These are phyloP conservation scores for Auricularia sp. DNA, from an alignment of 768 basidiomycete species.

Conservation along the genomic window DNA sequence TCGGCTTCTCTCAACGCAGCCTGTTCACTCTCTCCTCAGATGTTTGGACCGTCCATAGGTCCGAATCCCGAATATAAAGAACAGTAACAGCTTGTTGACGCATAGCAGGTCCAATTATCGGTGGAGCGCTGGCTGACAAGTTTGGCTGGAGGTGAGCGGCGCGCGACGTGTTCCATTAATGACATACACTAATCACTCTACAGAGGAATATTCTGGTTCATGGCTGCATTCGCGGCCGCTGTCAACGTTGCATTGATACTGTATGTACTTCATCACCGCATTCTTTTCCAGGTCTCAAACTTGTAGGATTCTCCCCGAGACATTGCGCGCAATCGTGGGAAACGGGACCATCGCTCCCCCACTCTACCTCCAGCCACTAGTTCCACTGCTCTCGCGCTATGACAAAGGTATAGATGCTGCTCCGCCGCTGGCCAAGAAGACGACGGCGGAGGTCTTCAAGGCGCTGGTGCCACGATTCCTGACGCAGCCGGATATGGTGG, in stretches of 20 bases:
- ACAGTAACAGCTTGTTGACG: not conserved
- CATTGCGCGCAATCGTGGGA: constrained; percentile 29
- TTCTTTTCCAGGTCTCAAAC: not conserved
- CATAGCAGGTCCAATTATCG: constrained; percentile 40
- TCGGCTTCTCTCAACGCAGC: not conserved
- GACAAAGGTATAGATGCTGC: not conserved
- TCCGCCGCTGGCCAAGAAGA: not conserved
- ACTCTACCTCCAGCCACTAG: constrained; percentile 19
- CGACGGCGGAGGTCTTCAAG: not conserved
- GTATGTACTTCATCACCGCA: constrained; percentile 22
- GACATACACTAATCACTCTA: constrained; percentile 3
- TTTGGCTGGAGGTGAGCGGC: constrained; percentile 52
- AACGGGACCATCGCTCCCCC: constrained; percentile 32
- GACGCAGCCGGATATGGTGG: constrained; percentile 42
- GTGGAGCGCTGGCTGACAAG: constrained; percentile 38
- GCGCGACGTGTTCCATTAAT: not conserved
- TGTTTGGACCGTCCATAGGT: not conserved
- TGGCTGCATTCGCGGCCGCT: constrained; percentile 36
- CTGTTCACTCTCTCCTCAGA: not conserved
- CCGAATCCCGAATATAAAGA: constrained; percentile 17
- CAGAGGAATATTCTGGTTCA: constrained; percentile 56
- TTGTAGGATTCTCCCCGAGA: constrained; percentile 35
- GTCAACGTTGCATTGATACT: constrained; percentile 40
- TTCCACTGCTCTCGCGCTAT: constrained; percentile 18
- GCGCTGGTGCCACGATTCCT: constrained; percentile 27